These are phyloP conservation scores for Asterophora lycoperdoides DNA, from an alignment of 768 basidiomycete genomes.

Conservation along the genomic window DNA sequence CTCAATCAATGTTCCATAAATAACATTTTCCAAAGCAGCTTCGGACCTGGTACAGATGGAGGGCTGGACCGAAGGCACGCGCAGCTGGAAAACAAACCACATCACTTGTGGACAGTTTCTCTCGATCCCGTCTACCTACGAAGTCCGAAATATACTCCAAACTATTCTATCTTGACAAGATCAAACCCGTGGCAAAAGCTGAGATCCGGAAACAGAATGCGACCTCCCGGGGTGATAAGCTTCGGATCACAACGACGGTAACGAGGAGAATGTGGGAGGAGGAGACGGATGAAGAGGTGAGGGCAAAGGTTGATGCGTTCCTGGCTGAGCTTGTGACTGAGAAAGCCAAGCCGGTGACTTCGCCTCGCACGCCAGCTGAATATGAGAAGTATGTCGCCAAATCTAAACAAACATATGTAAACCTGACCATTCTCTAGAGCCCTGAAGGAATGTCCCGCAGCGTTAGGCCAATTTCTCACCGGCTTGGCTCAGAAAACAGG, in stretches of 20 bases:
- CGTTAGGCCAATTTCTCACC: neutral
- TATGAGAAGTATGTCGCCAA: neutral
- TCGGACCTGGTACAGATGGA: neutral
- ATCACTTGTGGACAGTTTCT: neutral
- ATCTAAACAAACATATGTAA: neutral
- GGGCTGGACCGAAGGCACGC: neutral
- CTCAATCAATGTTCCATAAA: neutral
- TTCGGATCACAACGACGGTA: neutral
- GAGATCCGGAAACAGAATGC: neutral
- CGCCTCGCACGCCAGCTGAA: neutral
- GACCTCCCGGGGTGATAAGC: neutral
- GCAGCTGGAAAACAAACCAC: slow-evolving; percentile 1
- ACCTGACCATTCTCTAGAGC: neutral
- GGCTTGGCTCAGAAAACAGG: neutral
- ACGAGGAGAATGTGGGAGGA: neutral
- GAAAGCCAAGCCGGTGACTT: neutral
- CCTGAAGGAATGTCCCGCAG: neutral
- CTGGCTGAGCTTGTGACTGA: neutral
- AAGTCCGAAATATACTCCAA: slow-evolving; percentile 3
- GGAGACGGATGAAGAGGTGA: neutral
- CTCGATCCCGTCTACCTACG: neutral
- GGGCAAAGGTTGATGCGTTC: neutral
- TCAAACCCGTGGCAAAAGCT: neutral
- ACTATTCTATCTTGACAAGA: slow-evolving; percentile 2
- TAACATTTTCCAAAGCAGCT: neutral